Evolutionary conservation across 2,329 filamentous ascomycete species (phyloP).

Genomic region (Aureobasidium lini): DNA sequence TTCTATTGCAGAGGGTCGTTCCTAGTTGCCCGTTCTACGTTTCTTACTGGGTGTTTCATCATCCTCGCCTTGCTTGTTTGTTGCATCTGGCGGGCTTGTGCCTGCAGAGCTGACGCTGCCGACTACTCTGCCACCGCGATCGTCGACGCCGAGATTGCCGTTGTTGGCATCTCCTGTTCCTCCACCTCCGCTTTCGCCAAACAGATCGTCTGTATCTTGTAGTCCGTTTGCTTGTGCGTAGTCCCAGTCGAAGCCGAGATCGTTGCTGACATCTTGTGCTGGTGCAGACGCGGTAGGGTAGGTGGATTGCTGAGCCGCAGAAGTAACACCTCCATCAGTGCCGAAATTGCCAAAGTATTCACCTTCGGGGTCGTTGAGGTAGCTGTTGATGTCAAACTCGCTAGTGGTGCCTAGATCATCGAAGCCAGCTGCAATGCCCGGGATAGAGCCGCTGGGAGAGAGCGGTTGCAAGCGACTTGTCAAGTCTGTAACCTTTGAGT

Average conservation of each 20-base stretch:
- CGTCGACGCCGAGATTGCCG: slow-evolving; percentile 11
- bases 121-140: slow-evolving; percentile 25
- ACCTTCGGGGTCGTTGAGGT: slow-evolving; percentile 39
- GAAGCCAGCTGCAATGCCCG: slow-evolving; percentile 47
- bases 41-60: slow-evolving; percentile 22
- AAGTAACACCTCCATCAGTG: not conserved
- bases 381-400: slow-evolving; percentile 49
- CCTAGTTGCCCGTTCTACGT: not conserved
- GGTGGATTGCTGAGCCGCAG: not conserved
- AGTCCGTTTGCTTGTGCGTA: slow-evolving; percentile 15
- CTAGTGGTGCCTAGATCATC: slow-evolving; percentile 29
- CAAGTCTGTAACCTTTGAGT: slow-evolving; percentile 66
- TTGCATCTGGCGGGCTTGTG: slow-evolving; percentile 26
- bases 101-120: slow-evolving; percentile 36
- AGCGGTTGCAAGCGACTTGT: slow-evolving; percentile 68
- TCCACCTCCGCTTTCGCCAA: slow-evolving; percentile 9
- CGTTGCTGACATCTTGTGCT: slow-evolving; percentile 12
- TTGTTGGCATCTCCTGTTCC: not conserved
- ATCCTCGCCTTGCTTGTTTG: slow-evolving; percentile 16
- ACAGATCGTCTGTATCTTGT: slow-evolving; percentile 15
- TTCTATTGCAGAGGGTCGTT: too few relatives aligned
- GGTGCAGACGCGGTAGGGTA: slow-evolving; percentile 3
- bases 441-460: slow-evolving; percentile 71
- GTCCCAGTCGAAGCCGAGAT: slow-evolving; percentile 21
- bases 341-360: slow-evolving; percentile 8